Base-by-base conservation (phyloP, 2,329 filamentous ascomycete species). In the Diaporthe sp. region DNA sequence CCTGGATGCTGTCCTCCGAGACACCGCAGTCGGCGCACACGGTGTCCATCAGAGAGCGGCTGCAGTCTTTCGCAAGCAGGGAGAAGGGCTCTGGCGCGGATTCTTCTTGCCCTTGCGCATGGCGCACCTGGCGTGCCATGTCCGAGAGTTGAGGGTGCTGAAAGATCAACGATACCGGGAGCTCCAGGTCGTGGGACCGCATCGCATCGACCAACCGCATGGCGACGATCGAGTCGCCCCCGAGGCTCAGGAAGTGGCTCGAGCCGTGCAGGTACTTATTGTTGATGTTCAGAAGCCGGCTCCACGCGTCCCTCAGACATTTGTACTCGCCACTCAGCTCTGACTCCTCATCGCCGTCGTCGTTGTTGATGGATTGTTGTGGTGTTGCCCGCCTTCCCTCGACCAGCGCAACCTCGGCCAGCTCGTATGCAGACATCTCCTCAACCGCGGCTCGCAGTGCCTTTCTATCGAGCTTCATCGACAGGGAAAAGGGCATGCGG, bases 1-100 rank as follows among this genome's bases (percentile, higher is more conserved):
- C 82, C 34, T 81, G 77, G 37, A 76, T 51, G 6, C 70, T 57
- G 20, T 25, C 39, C 39, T 8, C 72, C 28, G 51, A 42, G 25
- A 74, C 22, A n/a, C 20, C 22, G 22, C 47, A 51, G 47, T 51
- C 47, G 47, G 47, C 22, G 22, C 47, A 51, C 47, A 51, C 47
- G 47, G 47, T 51, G 22, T 51, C 47, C 1, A 51, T n/a, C 47
- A 51, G 47, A 51, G 47, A n/a, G 47, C 47, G 47, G 47, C 22
- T 51, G 47, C 47, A n/a, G 22, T 51, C 12, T 2, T 12, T 51
- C 9, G 22, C 47, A 51, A 51, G 47, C 1, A 51, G 47, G 6
- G 47, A 25, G 47, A 51, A 51, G 47, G 47, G 47, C 17, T 51
- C 47, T 51, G 47, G 47, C 47, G 22, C 47, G 8, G 47, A 1